Evolutionary conservation across 1,139 yeast species (phyloP).

Genomic region (Debaryomyces psychrophilus): DNA sequence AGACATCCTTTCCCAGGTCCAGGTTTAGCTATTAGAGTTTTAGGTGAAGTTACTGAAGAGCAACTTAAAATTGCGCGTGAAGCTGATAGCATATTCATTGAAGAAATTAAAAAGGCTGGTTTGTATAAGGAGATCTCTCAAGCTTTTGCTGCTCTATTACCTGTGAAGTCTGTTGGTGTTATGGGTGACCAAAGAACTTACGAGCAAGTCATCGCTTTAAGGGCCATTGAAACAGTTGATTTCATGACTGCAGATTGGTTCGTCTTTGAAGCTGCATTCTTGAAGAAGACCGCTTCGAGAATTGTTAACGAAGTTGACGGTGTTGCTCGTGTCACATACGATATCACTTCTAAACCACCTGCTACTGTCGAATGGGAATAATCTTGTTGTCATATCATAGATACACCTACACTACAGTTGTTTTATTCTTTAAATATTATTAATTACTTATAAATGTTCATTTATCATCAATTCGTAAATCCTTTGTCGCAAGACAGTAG

Average conservation of each 20-base stretch:
- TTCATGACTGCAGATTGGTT: slow-evolving; percentile 99
- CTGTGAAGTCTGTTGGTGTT: slow-evolving; percentile 98
- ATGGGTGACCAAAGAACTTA: slow-evolving; percentile 99
- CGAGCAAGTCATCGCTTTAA: slow-evolving; percentile 97
- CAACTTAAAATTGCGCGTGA: slow-evolving; percentile 97
- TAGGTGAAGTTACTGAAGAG: slow-evolving; percentile 91
- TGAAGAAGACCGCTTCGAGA: slow-evolving; percentile 91
- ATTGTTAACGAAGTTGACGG: slow-evolving; percentile 98
- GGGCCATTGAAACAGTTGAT: slow-evolving; percentile 97
- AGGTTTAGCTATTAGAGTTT: slow-evolving; percentile 96
- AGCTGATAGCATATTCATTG: slow-evolving; percentile 94
- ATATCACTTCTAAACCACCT: slow-evolving; percentile 98
- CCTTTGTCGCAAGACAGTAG: slow-evolving; percentile 53
- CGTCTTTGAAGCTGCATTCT: slow-evolving; percentile 88
- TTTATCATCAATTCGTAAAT: slow-evolving; percentile 6
- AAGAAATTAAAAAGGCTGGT: slow-evolving; percentile 92
- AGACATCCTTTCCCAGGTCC: slow-evolving; percentile 99
- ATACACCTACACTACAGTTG: neutral
- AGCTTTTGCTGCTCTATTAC: slow-evolving; percentile 95
- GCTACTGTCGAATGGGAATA: slow-evolving; percentile 99
- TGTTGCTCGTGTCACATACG: slow-evolving; percentile 98
- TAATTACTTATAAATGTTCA: slow-evolving; percentile 7
- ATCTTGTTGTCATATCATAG: slow-evolving; percentile 12
- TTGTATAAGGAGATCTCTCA: slow-evolving; percentile 91
- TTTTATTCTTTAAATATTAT: neutral